Evolutionary conservation across 495 filamentous ascomycete genomes (phyloP).

Genomic region (Tuber calosporum): DNA sequence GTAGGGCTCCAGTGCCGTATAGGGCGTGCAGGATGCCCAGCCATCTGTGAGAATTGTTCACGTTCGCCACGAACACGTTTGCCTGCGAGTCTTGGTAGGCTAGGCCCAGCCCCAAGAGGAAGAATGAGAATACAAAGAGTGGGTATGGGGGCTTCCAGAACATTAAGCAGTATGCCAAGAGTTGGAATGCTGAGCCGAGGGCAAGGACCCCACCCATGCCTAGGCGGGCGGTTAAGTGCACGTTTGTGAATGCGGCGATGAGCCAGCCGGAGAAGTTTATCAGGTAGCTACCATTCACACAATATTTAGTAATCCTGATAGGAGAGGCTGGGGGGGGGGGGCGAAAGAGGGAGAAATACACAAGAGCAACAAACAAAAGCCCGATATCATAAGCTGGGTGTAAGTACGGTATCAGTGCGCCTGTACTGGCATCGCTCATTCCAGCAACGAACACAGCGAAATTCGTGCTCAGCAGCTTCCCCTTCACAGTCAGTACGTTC

Average conservation of each 20-base stretch:
- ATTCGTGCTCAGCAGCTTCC: conserved; percentile 21
- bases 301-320: background rate
- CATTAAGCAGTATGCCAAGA: conserved; percentile 55
- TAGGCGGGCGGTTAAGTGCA: conserved; percentile 50
- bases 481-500: conserved; percentile 26
- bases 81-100: conserved; percentile 62
- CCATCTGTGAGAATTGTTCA: conserved; percentile 56
- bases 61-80: conserved; percentile 67
- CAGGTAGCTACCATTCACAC: conserved; percentile 45
- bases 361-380: conserved; percentile 31
- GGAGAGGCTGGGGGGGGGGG: background rate
- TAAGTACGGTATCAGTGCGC: conserved; percentile 69
- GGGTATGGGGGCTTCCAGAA: conserved; percentile 62
- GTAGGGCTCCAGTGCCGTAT: conserved; percentile 66
- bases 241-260: conserved; percentile 58
- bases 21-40: conserved; percentile 60
- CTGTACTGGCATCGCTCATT: conserved; percentile 59
- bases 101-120: conserved; percentile 60
- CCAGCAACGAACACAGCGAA: conserved; percentile 49
- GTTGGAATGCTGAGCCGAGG: conserved; percentile 50
- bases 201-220: conserved; percentile 59
- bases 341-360: conserved; percentile 10
- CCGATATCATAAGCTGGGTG: conserved; percentile 35
- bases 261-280: conserved; percentile 72
- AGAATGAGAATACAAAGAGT: conserved; percentile 57